Base-by-base conservation (phyloP, 1,139 yeast genomes). In the Hyphopichia wangnamkhiaoensis region DNA sequence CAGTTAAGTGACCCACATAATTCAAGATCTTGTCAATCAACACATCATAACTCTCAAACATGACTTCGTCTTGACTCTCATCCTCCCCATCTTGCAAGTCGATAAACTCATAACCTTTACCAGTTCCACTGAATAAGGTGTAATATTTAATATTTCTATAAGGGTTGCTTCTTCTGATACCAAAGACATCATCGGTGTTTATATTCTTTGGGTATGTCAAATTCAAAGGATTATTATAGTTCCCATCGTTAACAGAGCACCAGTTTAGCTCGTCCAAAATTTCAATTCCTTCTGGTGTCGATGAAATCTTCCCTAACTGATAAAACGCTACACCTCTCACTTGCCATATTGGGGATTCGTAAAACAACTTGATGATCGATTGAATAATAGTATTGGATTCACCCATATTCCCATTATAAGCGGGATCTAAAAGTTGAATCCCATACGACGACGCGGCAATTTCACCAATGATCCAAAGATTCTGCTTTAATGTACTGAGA, bases 381-480 rank as follows among this genome's bases (percentile, higher is more conserved):
- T 67, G 60, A 9, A 79, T 71, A 4, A 30, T 30, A 19, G 24
- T 31, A 31, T 84, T 74, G 43, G 79, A 80, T 34, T 71, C 74
- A 5, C 80, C 77, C n/a, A 79, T 65, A 9, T 74, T 76, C 24
- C 45, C 43, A 37, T 45, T 56, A 47, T 63, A 61, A 42, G 79
- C 66, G 15, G 84, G 75, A 51, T 84, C 89, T 34, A 89, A 59
- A 30, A 88, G 68, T 33, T 79, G 78, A 23, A 84, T 79, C 0
- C 96, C 96, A 40, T 72, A 67, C 23, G 71, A 71, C 0, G 85
- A 78, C 8, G 90, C 78, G 2, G 91, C 90, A 30, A 90, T 82
- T 50, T 83, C 83, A 0, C 97, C 97, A 32, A 88, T 71, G 3
- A 95, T 84, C 97, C 98, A 93, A 35, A 91, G 56, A 35, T 85